Evolutionary conservation across 2,329 filamentous ascomycete genomes (phyloP).

Genomic region (Hypocreales sp.): DNA sequence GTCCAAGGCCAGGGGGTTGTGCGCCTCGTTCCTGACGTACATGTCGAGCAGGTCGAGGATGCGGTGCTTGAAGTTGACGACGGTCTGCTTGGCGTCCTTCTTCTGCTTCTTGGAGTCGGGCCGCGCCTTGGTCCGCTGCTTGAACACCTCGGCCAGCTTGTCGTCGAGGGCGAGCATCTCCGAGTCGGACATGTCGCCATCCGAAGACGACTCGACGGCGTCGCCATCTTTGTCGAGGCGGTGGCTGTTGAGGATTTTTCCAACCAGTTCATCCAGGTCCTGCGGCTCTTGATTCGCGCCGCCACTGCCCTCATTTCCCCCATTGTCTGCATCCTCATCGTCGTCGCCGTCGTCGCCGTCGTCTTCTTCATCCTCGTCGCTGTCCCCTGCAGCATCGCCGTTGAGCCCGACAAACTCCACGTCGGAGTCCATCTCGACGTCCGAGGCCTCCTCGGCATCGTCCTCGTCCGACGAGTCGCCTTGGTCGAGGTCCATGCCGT

Average conservation of each 20-base stretch:
- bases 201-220: slow-evolving; percentile 41
- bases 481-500: slow-evolving; percentile 37
- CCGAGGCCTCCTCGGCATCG: slow-evolving; percentile 24
- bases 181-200: slow-evolving; percentile 84
- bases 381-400: slow-evolving; percentile 24
- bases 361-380: slow-evolving; percentile 22
- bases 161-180: slow-evolving; percentile 85
- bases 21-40: slow-evolving; percentile 66
- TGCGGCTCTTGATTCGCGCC: slow-evolving; percentile 26
- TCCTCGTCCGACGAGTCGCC: slow-evolving; percentile 25
- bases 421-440: slow-evolving; percentile 30
- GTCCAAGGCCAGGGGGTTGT: slow-evolving; percentile 49
- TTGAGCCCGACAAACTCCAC: slow-evolving; percentile 32
- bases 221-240: slow-evolving; percentile 42
- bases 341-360: slow-evolving; percentile 28
- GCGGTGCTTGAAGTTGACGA: slow-evolving; percentile 89
- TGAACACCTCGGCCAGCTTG: slow-evolving; percentile 74
- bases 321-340: slow-evolving; percentile 24
- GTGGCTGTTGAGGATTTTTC: slow-evolving; percentile 61
- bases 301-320: slow-evolving; percentile 22
- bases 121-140: slow-evolving; percentile 49
- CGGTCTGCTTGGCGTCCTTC: slow-evolving; percentile 74
- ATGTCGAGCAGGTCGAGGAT: slow-evolving; percentile 78
- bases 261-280: slow-evolving; percentile 58
- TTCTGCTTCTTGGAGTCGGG: slow-evolving; percentile 66